Base-by-base conservation (phyloP, 345 rosid species). In the Rhodomyrtus tomentosa region DNA sequence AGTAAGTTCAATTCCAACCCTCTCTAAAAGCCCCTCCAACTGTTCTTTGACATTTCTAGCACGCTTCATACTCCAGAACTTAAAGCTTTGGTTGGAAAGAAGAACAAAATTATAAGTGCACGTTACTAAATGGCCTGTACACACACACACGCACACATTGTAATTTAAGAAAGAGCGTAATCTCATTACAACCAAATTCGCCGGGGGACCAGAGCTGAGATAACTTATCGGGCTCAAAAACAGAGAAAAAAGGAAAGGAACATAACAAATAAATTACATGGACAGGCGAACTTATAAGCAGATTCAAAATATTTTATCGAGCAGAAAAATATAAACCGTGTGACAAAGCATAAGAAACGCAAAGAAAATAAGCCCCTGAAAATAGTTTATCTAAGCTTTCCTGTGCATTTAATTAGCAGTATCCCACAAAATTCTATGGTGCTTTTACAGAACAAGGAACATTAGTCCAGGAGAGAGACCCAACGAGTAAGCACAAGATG, bases 61-160 rank as follows among this genome's bases (percentile, higher is more conserved):
- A 84, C 98, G 94, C 86, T 97, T 97, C 98, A 97, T 97, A 87
- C 99, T 97, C 91, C 98, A 90, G 48, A 97, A 99, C 99, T 97
- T 86, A 73, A 87, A 15, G 50, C 24, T 55, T 36, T 50, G 40
- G 53, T 40, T 48, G 32, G 50, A 29, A 59, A 59, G 38, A 29
- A 59, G 55, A 52, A 18, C 38, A 29, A 59, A 59, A 59, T 38
- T 38, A 59, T 29, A 59, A 59, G 73, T 59, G 38, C 40, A 59
- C 21, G 29, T 59, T 59, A 29, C 38, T 59, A 29, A 59, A 59
- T 7, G 40, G 20, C 18, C 20, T 58, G 5, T 27, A 59, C 73
- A 59, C 10, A 58, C 29, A 6, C 5, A 16, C 18, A 27, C 15
- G n/a, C n/a, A n/a, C 29, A 38, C 40, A 59, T 59, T 10, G 2